Evolutionary conservation across 1,284 basidiomycete genomes (phyloP).

Genomic region (Cystobasidium sp.): DNA sequence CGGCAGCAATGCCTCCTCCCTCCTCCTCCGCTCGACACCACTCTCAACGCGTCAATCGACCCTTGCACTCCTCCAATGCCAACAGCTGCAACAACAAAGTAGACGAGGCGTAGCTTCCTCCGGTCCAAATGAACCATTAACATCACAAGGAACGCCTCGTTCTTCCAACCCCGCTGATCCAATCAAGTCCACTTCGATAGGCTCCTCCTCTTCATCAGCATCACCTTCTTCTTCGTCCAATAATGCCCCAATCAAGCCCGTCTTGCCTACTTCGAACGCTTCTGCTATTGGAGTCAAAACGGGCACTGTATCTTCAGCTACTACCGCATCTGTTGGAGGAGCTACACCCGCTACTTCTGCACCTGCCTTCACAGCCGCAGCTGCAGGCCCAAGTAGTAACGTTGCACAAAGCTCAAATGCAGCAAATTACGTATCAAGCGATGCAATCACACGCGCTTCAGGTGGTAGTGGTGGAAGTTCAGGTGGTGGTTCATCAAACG

Average conservation of each 20-base stretch:
- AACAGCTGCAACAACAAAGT: not conserved
- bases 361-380: not conserved
- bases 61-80: not conserved
- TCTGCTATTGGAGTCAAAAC: no score
- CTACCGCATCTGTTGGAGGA: not conserved
- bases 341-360: not conserved
- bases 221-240: no score
- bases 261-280: no score
- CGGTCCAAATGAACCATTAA: constrained; percentile 10
- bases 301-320: constrained; percentile 3
- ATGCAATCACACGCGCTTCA: no score
- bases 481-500: constrained; percentile 3
- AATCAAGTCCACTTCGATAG: constrained; percentile 4
- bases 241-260: no score
- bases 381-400: not conserved
- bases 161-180: constrained; percentile 20
- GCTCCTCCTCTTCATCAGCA: not conserved
- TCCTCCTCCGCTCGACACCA: not conserved
- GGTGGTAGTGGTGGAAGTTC: no score
- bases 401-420: not conserved
- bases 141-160: constrained; percentile 21
- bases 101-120: constrained; percentile 3
- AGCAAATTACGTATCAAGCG: not conserved
- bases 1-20: not conserved
- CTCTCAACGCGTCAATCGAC: not conserved